These are phyloP conservation scores for Xerocomus nothofagi DNA, from an alignment of 1,284 basidiomycete species.

Conservation along the genomic window DNA sequence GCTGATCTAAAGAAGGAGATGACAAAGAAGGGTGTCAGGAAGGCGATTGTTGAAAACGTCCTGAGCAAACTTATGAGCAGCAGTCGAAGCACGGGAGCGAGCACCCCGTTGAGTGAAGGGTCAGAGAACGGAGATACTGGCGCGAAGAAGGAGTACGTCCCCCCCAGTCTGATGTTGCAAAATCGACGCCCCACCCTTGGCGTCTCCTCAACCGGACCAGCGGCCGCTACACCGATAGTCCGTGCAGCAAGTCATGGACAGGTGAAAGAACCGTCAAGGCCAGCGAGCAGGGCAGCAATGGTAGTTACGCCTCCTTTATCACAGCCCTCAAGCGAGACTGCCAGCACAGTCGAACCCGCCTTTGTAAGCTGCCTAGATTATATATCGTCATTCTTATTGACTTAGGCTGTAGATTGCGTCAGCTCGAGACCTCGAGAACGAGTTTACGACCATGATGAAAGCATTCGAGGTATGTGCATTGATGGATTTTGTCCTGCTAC, in stretches of 20 bases:
- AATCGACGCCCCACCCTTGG: constrained; percentile 46
- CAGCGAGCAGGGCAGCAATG: constrained; percentile 55
- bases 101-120: constrained; percentile 51
- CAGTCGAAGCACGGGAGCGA: constrained; percentile 38
- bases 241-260: constrained; percentile 53
- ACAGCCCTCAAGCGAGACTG: constrained; percentile 40
- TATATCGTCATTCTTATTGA: constrained; percentile 6
- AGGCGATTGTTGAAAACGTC: constrained; percentile 77
- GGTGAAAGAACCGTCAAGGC: constrained; percentile 48
- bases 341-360: constrained; percentile 56
- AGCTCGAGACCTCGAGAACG: constrained; percentile 79
- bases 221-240: constrained; percentile 37
- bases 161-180: constrained; percentile 68
- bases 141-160: constrained; percentile 58
- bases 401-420: constrained; percentile 69
- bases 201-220: constrained; percentile 22
- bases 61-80: constrained; percentile 57
- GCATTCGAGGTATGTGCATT: constrained; percentile 68
- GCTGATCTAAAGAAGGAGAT: constrained; percentile 94
- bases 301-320: constrained; percentile 44
- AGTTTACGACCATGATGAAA: constrained; percentile 78
- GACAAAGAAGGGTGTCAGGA: constrained; percentile 80
- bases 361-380: constrained; percentile 54
- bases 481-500: neutral
- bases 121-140: constrained; percentile 58